These are phyloP conservation scores for Globisporangium okanoganense DNA, from an alignment of 352 stramenopile genomes.

Conservation along the genomic window DNA sequence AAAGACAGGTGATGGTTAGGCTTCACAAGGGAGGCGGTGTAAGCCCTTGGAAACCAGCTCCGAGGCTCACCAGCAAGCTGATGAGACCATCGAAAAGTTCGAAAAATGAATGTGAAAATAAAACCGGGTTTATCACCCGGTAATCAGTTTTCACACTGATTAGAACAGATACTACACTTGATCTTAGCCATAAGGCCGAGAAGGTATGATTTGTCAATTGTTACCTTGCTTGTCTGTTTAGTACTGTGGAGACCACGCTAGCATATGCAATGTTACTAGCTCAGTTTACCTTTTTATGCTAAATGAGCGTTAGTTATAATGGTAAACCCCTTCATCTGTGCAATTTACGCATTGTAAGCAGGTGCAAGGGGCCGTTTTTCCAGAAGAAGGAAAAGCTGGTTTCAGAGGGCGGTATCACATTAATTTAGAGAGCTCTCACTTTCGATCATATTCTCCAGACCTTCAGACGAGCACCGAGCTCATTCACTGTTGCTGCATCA, in stretches of 20 bases:
- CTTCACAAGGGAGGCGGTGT: constrained; percentile 1
- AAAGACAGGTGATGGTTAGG: not conserved
- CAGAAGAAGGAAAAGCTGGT: no score
- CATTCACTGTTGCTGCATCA: no score
- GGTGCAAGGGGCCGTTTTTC: not conserved
- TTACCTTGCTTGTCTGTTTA: not conserved
- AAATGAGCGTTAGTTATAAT: not conserved
- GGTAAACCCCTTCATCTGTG: not conserved
- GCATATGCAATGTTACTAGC: not conserved
- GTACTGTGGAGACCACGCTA: not conserved
- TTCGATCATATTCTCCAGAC: no score
- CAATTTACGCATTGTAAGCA: not conserved
- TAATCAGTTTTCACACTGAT: constrained; percentile 92
- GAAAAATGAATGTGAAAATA: constrained; percentile 86
- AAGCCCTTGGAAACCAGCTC: not conserved
- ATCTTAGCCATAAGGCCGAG: constrained; percentile 89
- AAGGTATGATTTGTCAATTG: constrained; percentile 48
- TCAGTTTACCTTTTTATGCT: not conserved
- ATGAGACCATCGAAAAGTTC: not conserved
- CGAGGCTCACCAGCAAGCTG: constrained; percentile 1
- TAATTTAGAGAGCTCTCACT: no score
- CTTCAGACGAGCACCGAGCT: no score
- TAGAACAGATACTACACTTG: constrained; percentile 93
- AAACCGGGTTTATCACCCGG: constrained; percentile 35
- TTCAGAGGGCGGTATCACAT: no score